A percentile compares a stretch with the other conserved stretches of the same genome.
Evolutionary conservation across 2,329 filamentous ascomycete species (phyloP).

Genomic region (Pestalotiopsis fici): DNA sequence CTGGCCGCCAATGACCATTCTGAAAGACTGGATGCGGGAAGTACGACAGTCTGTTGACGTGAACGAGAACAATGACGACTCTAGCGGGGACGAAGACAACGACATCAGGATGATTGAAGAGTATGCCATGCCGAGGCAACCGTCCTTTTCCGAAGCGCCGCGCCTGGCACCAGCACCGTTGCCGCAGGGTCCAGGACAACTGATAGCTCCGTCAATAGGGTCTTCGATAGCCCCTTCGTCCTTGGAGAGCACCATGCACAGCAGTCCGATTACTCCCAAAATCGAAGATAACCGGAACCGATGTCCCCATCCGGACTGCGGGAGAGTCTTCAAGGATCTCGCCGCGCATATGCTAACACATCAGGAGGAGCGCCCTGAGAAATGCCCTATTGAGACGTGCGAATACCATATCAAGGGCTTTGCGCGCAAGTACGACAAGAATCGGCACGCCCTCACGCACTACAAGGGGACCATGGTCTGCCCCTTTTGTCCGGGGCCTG

Average conservation of each 20-base stretch:
- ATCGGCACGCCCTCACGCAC: slow-evolving; percentile 88
- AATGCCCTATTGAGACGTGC: slow-evolving; percentile 89
- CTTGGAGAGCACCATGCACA: slow-evolving; percentile 31
- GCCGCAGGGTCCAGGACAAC: slow-evolving; percentile 27
- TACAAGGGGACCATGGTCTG: slow-evolving; percentile 98
- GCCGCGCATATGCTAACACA: slow-evolving; percentile 96
- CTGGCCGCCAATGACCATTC: slow-evolving; percentile 58
- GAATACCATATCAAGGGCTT: slow-evolving; percentile 93
- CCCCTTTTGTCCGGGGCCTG: slow-evolving; percentile 88
- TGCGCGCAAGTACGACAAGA: slow-evolving; percentile 95
- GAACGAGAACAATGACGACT: slow-evolving; percentile 44
- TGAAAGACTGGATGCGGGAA: slow-evolving; percentile 64
- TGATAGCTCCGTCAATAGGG: slow-evolving; percentile 32
- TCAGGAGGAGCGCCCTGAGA: slow-evolving; percentile 86
- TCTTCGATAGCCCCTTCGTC: slow-evolving; percentile 32
- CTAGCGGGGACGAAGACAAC: slow-evolving; percentile 54
- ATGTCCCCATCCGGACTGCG: slow-evolving; percentile 83
- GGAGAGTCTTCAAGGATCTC: slow-evolving; percentile 84
- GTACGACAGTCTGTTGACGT: slow-evolving; percentile 50
- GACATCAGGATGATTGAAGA: slow-evolving; percentile 45
- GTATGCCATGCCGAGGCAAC: slow-evolving; percentile 41
- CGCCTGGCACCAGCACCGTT: slow-evolving; percentile 31
- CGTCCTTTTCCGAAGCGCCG: slow-evolving; percentile 30
- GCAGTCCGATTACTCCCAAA: slow-evolving; percentile 30
- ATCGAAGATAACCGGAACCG: slow-evolving; percentile 42